These are phyloP conservation scores for Penicillium freii DNA, from an alignment of 2,329 filamentous ascomycete genomes.

Conservation along the genomic window DNA sequence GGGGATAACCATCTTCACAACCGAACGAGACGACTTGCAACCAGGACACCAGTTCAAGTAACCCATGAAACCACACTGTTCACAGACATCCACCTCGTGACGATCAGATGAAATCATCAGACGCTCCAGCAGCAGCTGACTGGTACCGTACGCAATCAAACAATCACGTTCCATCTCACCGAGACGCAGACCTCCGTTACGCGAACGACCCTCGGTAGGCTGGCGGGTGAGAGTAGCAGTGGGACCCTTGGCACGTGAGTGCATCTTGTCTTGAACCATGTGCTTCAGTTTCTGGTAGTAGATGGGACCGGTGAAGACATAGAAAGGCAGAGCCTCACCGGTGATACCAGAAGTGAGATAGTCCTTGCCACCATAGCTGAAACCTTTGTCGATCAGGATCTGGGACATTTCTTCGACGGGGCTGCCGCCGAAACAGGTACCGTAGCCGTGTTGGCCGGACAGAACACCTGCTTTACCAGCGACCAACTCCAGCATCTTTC, in stretches of 20 bases:
- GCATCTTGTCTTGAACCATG: slow-evolving; percentile 99
- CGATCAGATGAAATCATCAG: slow-evolving; percentile 93
- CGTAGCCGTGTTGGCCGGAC: slow-evolving; percentile 81
- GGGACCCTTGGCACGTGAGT: slow-evolving; percentile 86
- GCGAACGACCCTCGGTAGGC: slow-evolving; percentile 90
- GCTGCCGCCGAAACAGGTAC: slow-evolving; percentile 79
- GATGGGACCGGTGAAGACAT: slow-evolving; percentile 98
- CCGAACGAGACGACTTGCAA: slow-evolving; percentile 78
- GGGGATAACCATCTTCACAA: slow-evolving; percentile 92
- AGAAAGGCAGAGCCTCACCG: slow-evolving; percentile 87
- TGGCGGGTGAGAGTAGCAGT: slow-evolving; percentile 90
- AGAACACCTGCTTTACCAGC: slow-evolving; percentile 92
- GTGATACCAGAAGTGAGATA: slow-evolving; percentile 94
- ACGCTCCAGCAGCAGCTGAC: slow-evolving; percentile 84
- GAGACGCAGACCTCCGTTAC: slow-evolving; percentile 85
- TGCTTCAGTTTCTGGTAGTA: slow-evolving; percentile 99
- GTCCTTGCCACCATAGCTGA: slow-evolving; percentile 96
- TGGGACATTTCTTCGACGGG: slow-evolving; percentile 86
- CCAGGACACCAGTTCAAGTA: slow-evolving; percentile 94
- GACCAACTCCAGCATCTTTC: slow-evolving; percentile 92
- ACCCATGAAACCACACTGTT: slow-evolving; percentile 90
- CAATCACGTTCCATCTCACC: slow-evolving; percentile 99
- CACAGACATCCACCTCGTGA: slow-evolving; percentile 89
- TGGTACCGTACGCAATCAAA: slow-evolving; percentile 93
- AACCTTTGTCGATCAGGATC: slow-evolving; percentile 81